These are phyloP conservation scores for Medicago lupulina DNA, from an alignment of 306 rosid species.

Conservation along the genomic window DNA sequence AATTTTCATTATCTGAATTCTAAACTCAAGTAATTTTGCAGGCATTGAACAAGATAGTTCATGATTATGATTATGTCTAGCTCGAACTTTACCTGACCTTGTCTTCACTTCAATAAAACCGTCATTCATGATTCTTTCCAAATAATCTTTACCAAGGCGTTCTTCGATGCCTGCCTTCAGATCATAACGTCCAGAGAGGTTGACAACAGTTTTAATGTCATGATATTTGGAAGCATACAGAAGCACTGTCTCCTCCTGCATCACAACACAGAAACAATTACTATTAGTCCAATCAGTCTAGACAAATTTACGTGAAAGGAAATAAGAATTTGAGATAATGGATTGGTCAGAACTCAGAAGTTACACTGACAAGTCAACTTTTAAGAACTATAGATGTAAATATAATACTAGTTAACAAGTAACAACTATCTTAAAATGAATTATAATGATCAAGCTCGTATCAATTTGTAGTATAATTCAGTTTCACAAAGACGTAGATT, in stretches of 20 bases:
- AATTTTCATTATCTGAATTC: too few relatives aligned
- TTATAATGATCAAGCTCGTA: background rate
- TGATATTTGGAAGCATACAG: constrained; percentile 71
- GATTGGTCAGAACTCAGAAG: background rate
- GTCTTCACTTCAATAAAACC: constrained; percentile 62
- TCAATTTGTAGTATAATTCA: background rate
- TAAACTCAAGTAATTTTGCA: constrained; percentile 13
- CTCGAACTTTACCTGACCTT: constrained; percentile 50
- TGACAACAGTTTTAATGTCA: constrained; percentile 58
- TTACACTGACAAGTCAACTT: background rate
- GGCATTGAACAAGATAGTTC: background rate
- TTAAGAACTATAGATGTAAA: too few relatives aligned
- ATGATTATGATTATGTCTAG: background rate
- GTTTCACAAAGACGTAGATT: constrained; percentile 8
- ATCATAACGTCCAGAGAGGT: too few relatives aligned
- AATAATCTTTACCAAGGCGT: background rate
- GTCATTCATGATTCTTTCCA: constrained; percentile 36
- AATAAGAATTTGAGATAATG: background rate
- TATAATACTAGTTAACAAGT: background rate
- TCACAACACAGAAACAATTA: background rate
- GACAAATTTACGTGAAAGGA: background rate
- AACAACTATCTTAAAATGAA: constrained; percentile 4
- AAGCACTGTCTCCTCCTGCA: constrained; percentile 77
- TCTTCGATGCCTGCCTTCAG: background rate
- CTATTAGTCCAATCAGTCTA: background rate